phyloP scores from a whole-genome alignment of 257 asterid species.

The Solanum dulcamara region DNA sequence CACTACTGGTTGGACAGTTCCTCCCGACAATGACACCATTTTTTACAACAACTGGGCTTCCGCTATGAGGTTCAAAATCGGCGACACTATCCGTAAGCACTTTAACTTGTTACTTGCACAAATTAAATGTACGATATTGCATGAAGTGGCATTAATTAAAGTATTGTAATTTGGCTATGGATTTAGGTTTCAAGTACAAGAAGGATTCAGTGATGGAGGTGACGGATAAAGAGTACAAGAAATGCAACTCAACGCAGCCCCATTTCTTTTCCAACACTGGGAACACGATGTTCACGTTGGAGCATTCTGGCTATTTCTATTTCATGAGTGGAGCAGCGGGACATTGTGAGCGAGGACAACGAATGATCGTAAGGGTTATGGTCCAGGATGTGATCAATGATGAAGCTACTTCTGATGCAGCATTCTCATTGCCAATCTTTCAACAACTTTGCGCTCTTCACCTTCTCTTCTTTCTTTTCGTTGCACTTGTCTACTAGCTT shows the following conservation, averaged over 20 bases:
- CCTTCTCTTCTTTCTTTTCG: neutral
- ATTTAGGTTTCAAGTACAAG: slow-evolving; percentile 51
- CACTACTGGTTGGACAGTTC: slow-evolving; percentile 50
- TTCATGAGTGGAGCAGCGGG: slow-evolving; percentile 67
- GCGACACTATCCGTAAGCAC: slow-evolving; percentile 55
- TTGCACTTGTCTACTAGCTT: neutral
- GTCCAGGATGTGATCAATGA: slow-evolving; percentile 9
- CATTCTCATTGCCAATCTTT: neutral
- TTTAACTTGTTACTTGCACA: neutral
- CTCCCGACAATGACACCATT: slow-evolving; percentile 24
- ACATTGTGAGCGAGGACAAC: slow-evolving; percentile 55
- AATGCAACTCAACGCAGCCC: slow-evolving; percentile 50
- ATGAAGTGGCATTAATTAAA: neutral
- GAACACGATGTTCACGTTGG: slow-evolving; percentile 24
- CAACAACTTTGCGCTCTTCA: slow-evolving; percentile 6
- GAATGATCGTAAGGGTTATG: slow-evolving; percentile 52
- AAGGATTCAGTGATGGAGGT: slow-evolving; percentile 83
- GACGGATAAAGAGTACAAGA: slow-evolving; percentile 29
- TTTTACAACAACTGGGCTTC: slow-evolving; percentile 63
- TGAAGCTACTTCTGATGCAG: slow-evolving; percentile 1
- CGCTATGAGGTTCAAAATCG: slow-evolving; percentile 35
- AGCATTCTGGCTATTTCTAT: slow-evolving; percentile 53
- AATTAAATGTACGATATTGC: neutral
- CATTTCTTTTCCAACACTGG: slow-evolving; percentile 55
- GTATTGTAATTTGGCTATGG: neutral